Conservation (phyloP, 192 early-diverging fungal species). For the Kappamyces sp. region DNA sequence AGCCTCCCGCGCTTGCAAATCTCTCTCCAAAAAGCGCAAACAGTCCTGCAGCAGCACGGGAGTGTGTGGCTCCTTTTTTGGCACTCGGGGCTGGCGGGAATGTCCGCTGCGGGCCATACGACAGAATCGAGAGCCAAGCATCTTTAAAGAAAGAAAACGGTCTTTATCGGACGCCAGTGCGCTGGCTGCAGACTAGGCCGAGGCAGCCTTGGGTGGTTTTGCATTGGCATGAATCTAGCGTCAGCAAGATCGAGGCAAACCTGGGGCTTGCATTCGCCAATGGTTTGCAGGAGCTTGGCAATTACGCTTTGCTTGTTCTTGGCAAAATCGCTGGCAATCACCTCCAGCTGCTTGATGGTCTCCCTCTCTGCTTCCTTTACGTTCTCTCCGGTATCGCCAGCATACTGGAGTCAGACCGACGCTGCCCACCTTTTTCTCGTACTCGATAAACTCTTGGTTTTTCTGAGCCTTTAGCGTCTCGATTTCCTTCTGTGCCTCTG, state of each 20-base stretch:
- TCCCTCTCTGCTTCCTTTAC: neutral
- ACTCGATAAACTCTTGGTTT: constrained; percentile 69
- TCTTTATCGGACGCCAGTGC: no score
- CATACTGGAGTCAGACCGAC: neutral
- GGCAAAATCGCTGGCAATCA: constrained; percentile 25
- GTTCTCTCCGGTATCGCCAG: neutral
- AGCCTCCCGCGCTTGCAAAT: no score
- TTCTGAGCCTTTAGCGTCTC: constrained; percentile 78
- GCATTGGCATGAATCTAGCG: constrained; percentile 19
- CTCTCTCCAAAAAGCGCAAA: no score
- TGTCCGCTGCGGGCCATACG: no score
- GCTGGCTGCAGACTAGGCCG: no score
- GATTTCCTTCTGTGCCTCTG: constrained; percentile 89
- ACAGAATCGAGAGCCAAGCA: no score
- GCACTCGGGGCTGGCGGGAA: no score
- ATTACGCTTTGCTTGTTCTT: constrained; percentile 54
- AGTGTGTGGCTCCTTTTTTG: no score
- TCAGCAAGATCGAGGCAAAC: constrained; percentile 14
- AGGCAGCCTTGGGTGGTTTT: neutral
- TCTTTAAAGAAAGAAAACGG: no score
- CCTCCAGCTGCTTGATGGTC: constrained; percentile 5
- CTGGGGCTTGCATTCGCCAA: constrained; percentile 54
- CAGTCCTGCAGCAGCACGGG: no score
- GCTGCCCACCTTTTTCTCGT: constrained; percentile 59
- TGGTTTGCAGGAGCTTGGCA: constrained; percentile 48